phyloP scores from a whole-genome alignment of 345 rosid genomes.

The Arabidopsis thaliana region TAIR10.1 NC_003070.9:19708001-19708500 shows the following conservation, averaged over 20 bases:
- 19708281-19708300: conserved; percentile 1
- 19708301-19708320: background rate
- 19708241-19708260: background rate
- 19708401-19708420: conserved; percentile 39
- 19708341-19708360: background rate
- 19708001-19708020: conserved; percentile 36
- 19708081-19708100: conserved; percentile 9
- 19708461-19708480: background rate
- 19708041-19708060: conserved; percentile 15
- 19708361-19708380: conserved; percentile 36
- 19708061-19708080: conserved; percentile 31
- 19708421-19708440: background rate
- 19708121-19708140: conserved; percentile 67
- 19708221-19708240: background rate
- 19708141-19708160: conserved; percentile 82
- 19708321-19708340: background rate
- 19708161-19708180: conserved; percentile 94
- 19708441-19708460: background rate
- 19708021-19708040: conserved; percentile 12
- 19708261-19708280: conserved; percentile 13
- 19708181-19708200: conserved; percentile 98
- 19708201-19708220: conserved; percentile 55
- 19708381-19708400: conserved; percentile 5
- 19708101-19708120: conserved; percentile 65
- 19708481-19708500: background rate